A percentile compares a stretch with the other conserved stretches of the same genome.
Conservation (phyloP, 306 rosid species). For the Dalbergia cochinchinensis region DNA sequence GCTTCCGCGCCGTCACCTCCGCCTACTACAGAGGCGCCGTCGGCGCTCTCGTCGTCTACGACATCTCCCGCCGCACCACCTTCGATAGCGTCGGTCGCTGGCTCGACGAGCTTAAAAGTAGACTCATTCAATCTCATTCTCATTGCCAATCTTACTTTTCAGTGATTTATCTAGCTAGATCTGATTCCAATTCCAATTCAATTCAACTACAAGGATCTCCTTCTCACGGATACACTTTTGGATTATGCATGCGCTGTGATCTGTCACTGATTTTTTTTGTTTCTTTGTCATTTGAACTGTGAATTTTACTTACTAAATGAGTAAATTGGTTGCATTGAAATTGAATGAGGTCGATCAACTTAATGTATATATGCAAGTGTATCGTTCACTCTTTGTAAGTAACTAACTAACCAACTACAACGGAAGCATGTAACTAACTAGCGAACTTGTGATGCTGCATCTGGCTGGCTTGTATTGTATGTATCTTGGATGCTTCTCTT, state of each 20-base stretch:
- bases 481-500: background rate
- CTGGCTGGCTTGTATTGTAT: background rate
- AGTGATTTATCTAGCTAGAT: conserved; percentile 18
- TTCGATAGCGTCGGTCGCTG: conserved; percentile 88
- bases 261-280: background rate
- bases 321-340: too few relatives aligned
- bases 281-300: too few relatives aligned
- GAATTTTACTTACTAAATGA: too few relatives aligned
- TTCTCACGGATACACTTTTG: background rate
- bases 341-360: too few relatives aligned
- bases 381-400: too few relatives aligned
- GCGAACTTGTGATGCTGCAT: background rate
- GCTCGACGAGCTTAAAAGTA: conserved; percentile 97
- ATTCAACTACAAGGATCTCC: background rate
- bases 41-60: conserved; percentile 89
- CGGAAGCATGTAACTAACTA: background rate
- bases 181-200: background rate
- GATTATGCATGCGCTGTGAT: background rate
- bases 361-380: too few relatives aligned
- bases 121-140: background rate
- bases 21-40: conserved; percentile 96
- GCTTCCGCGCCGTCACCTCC: conserved; percentile 94
- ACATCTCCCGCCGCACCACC: conserved; percentile 83
- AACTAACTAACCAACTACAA: too few relatives aligned
- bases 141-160: background rate